phyloP scores from a whole-genome alignment of 345 rosid species.

The Draba incana region DNA sequence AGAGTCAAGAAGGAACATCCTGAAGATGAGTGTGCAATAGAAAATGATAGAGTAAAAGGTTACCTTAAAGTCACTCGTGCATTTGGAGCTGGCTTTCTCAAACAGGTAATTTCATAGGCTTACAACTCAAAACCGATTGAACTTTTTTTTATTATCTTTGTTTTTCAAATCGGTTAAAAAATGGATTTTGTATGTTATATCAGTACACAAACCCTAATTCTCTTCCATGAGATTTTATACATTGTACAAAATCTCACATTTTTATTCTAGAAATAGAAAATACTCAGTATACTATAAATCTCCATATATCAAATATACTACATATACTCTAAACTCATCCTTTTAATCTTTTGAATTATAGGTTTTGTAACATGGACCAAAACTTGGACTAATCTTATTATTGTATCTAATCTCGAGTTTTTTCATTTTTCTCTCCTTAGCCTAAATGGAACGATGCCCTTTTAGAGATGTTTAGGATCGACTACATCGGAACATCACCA shows the following conservation, averaged over 20 bases:
- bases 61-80: conserved; percentile 94
- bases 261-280: too few species aligned
- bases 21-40: conserved; percentile 68
- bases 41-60: conserved; percentile 90
- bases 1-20: conserved; percentile 84
- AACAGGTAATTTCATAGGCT: conserved; percentile 57
- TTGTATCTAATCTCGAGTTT: background rate
- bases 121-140: too few species aligned
- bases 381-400: background rate
- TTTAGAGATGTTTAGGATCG: conserved; percentile 84
- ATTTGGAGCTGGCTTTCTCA: conserved; percentile 93
- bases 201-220: background rate
- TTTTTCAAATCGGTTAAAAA: too few species aligned
- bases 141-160: background rate
- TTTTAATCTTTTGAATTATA: too few species aligned
- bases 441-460: conserved; percentile 92
- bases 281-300: too few species aligned
- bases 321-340: too few species aligned
- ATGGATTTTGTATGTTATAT: too few species aligned
- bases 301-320: too few species aligned
- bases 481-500: conserved; percentile 76
- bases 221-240: too few species aligned
- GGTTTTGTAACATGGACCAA: background rate
- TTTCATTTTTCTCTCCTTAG: conserved; percentile 39
- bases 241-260: too few species aligned